phyloP scores from a whole-genome alignment of 202 grass and related monocot genomes.

The Brachypodium distachyon region DNA sequence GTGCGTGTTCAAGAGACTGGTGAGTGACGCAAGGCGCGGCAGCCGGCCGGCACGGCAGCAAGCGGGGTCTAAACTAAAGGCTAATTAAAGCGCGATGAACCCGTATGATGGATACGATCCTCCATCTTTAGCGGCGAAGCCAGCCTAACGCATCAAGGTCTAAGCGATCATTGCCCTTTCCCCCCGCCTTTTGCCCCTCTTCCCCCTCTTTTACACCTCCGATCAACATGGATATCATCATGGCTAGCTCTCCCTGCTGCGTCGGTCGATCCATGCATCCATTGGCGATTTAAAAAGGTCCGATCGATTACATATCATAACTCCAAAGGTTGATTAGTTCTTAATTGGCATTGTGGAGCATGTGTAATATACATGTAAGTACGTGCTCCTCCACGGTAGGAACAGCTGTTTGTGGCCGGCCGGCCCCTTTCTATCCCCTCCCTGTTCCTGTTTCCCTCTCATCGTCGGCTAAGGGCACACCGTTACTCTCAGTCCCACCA shows the following conservation, averaged over 20 bases:
- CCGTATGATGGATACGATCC: constrained; percentile 17
- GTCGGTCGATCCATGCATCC: background rate
- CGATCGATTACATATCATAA: background rate
- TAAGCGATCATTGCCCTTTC: constrained; percentile 34
- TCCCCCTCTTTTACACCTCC: background rate
- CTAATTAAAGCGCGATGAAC: background rate
- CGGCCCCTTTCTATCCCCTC: background rate
- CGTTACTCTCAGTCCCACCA: background rate
- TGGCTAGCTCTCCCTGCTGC: constrained; percentile 6
- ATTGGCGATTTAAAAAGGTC: background rate
- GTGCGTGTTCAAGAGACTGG: background rate
- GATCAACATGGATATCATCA: constrained; percentile 11
- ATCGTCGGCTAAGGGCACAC: background rate
- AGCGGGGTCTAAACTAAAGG: background rate
- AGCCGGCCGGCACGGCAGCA: background rate
- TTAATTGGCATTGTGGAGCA: background rate
- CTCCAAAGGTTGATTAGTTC: background rate
- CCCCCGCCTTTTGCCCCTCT: background rate
- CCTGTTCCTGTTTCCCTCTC: constrained; percentile 12
- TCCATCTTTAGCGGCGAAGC: background rate
- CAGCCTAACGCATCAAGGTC: constrained; percentile 10
- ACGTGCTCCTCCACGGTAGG: background rate
- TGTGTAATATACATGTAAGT: background rate
- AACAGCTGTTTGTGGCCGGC: background rate
- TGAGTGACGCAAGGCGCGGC: background rate